These are phyloP conservation scores for Onygenales sp. DNA, from an alignment of 2,329 filamentous ascomycete species.

Conservation along the genomic window DNA sequence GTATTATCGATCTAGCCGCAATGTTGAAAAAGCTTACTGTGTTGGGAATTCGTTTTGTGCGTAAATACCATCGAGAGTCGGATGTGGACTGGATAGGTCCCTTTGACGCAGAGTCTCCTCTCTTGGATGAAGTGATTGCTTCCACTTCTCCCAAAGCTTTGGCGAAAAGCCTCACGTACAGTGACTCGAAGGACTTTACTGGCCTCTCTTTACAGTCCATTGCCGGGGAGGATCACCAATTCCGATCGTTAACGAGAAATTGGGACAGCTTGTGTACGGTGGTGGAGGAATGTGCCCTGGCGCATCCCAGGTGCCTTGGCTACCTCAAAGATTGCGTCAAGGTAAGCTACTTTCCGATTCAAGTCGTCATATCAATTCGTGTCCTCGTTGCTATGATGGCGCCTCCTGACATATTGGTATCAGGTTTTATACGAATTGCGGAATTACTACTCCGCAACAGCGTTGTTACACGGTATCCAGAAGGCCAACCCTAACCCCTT, in stretches of 20 bases:
- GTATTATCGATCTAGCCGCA: constrained; percentile 17
- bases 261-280: constrained; percentile 25
- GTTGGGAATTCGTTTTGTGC: constrained; percentile 24
- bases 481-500: constrained; percentile 16
- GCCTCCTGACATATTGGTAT: not conserved
- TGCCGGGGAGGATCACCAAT: constrained; percentile 14
- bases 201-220: constrained; percentile 18
- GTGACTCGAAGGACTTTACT: constrained; percentile 23
- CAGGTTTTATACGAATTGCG: constrained; percentile 21
- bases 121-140: constrained; percentile 26
- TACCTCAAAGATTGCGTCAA: constrained; percentile 27
- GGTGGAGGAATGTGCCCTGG: constrained; percentile 30
- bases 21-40: constrained; percentile 30
- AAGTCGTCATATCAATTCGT: not conserved
- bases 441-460: constrained; percentile 30
- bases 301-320: constrained; percentile 22
- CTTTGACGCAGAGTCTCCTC: constrained; percentile 23
- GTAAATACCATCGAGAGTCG: constrained; percentile 23
- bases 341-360: constrained; percentile 16
- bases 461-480: constrained; percentile 27
- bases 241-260: constrained; percentile 15
- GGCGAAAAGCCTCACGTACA: constrained; percentile 21
- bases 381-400: not conserved
- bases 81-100: constrained; percentile 25
- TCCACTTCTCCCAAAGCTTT: constrained; percentile 23